Conservation (phyloP, 2,329 filamentous ascomycete genomes). For the Thelonectria rubi region DNA sequence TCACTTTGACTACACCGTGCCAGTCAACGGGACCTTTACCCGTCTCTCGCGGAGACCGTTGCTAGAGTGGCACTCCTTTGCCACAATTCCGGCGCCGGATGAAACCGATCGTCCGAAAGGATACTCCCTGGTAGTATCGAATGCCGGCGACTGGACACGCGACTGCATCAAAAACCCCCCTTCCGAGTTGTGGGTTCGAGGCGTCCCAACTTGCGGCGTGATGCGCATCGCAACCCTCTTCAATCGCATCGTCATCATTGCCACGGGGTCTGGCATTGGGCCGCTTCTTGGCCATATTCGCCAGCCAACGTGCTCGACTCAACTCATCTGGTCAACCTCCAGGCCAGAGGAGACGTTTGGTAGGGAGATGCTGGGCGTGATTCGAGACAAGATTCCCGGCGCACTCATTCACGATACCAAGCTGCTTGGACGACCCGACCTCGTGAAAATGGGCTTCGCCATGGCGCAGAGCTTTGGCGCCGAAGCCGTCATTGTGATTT, state of each 20-base stretch:
- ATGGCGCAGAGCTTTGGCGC: conserved; percentile 63
- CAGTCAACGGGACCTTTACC: conserved; percentile 56
- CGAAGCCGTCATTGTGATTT: conserved; percentile 78
- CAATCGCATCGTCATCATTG: conserved; percentile 70
- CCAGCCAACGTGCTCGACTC: conserved; percentile 57
- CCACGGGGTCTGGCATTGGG: conserved; percentile 78
- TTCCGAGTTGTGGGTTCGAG: conserved; percentile 71
- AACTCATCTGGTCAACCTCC: conserved; percentile 75
- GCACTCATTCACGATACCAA: conserved; percentile 76
- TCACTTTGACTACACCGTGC: conserved; percentile 71
- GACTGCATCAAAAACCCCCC: conserved; percentile 70
- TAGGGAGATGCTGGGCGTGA: conserved; percentile 60
- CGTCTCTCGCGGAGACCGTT: conserved; percentile 71
- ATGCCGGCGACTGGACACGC: conserved; percentile 79
- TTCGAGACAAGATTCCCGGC: conserved; percentile 65
- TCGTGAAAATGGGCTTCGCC: conserved; percentile 61
- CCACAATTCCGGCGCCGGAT: conserved; percentile 71
- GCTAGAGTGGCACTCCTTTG: conserved; percentile 79
- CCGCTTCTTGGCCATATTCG: conserved; percentile 70
- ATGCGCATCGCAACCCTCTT: conserved; percentile 74
- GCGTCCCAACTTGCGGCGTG: conserved; percentile 72
- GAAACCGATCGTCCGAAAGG: conserved; percentile 48
- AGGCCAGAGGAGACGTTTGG: conserved; percentile 71
- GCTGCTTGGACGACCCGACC: conserved; percentile 65
- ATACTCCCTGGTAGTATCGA: conserved; percentile 76